Base-by-base conservation (phyloP, 305 asterid genomes). In the Fraxinus latifolia region DNA sequence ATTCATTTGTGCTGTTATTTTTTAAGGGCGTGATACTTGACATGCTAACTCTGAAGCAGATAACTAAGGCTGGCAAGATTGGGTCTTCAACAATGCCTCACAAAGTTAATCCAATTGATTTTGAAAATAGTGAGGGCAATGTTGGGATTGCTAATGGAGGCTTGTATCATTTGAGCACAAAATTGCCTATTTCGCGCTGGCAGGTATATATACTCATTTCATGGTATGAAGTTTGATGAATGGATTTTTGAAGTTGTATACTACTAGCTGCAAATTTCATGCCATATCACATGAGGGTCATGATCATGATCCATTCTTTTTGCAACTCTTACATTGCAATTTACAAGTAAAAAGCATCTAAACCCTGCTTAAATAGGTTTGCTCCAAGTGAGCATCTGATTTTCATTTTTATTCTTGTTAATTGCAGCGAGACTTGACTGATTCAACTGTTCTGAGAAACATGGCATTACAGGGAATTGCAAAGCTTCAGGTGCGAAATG, bases 31-130 rank as follows among this genome's bases (percentile, higher is more conserved):
- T 67, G 29, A 70, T 34, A 60, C 23, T 32, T 80, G 53, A 82
- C 68, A 47, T 78, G 44, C 39, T 71, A 76, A 34, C 78, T 55
- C 68, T 89, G 73, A 68, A 77, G 71, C 94, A 95, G 98, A 91
- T 76, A 85, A 95, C 96, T 25, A 92, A 90, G 86, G 94, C 93
- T 81, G 97, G 97, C 34, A 97, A 92, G 89, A 90, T 95, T 78
- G 98, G 97, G 74, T 93, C 97, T 55, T 95, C 97, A 0, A 95
- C 98, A 34, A 95, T 95, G 98, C 98, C 97, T 62, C 97, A 95
- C 89, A 93, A 95, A 88, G 97, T 95, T 60, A 95, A 95, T 85
- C 97, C 98, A 55, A 95, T 92, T 39, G 97, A 95, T 89, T 95
- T 95, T 78, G 98, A 95, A 85, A 93, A 95, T 83, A 92, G 97